A percentile compares a stretch with the other conserved stretches of the same genome.
Conservation (phyloP, 2,329 filamentous ascomycete genomes). For the Pseudogymnoascus sp. region DNA sequence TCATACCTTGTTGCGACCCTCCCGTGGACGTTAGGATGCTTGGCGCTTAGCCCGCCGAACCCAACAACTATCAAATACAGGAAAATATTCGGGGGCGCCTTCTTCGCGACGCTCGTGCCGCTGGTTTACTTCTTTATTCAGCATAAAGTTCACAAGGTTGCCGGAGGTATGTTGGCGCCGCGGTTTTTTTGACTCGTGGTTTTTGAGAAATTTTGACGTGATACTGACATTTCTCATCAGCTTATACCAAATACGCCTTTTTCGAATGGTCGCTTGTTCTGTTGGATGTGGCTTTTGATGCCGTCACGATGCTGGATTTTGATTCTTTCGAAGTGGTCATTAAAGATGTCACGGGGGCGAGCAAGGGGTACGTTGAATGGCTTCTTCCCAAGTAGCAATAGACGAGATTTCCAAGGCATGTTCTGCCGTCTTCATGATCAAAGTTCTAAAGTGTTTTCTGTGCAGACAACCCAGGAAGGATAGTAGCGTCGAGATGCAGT, state of each 20-base stretch:
- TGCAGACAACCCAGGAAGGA: conserved; percentile 35
- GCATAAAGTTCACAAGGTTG: conserved; percentile 90
- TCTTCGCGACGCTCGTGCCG: conserved; percentile 85
- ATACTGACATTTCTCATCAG: conserved; percentile 39
- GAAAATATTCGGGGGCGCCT: conserved; percentile 71
- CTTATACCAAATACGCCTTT: conserved; percentile 95
- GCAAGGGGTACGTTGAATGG: conserved; percentile 97
- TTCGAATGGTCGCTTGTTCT: conserved; percentile 96
- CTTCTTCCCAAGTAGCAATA: conserved; percentile 85
- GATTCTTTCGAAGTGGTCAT: conserved; percentile 78
- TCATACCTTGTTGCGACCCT: conserved; percentile 90
- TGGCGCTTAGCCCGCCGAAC: conserved; percentile 80
- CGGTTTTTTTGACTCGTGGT: conserved; percentile 10
- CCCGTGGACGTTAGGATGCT: conserved; percentile 89
- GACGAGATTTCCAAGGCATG: conserved; percentile 33
- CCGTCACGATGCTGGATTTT: conserved; percentile 89
- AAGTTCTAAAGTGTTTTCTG: conserved; percentile 27
- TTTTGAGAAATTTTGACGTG: conserved; percentile 8
- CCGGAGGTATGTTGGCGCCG: conserved; percentile 62
- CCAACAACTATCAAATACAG: conserved; percentile 75
- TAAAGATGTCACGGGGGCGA: conserved; percentile 79
- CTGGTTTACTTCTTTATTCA: conserved; percentile 97
- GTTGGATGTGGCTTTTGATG: conserved; percentile 93
- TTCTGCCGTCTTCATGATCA: conserved; percentile 19
- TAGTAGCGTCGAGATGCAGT: conserved; percentile 62